Base-by-base conservation (phyloP, 2,329 filamentous ascomycete genomes). In the Dothiorella sarmentorum region DNA sequence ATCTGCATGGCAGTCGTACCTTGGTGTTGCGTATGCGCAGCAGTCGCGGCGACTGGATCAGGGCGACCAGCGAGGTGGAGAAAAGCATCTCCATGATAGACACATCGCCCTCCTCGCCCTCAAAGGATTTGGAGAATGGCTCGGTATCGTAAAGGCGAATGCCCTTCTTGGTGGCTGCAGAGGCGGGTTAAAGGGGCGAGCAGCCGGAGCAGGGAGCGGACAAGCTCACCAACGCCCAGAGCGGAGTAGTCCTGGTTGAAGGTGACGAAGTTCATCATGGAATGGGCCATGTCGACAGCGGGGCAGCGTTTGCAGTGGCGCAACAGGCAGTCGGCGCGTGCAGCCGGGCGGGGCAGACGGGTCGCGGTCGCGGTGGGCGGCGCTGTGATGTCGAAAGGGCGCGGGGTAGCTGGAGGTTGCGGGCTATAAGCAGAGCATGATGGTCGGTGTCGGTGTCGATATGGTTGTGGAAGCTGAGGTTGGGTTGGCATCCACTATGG, bases 241-340 rank as follows among this genome's bases (percentile, higher is more conserved):
- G 93, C 93, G 82, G 90, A 96, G 79, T 96, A 91, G 80, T 99
- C 94, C 80, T 99, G 94, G 76, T 99, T 99, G 77, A 97, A 99
- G 40, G 93, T 97, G 68, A 99, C 91, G 77, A 96, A 99, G 76
- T 99, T 99, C 80, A 97, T 91, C 42, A 66, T 20, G 27, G 57
- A 53, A 35, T 59, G 65, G 49, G 86, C 77, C 86, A 90, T 90
- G 61, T 71, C 81, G 80, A 76, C 73, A 52, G 31, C 79, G 26
- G 20, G 18, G 35, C 56, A 27, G 43, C 44, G 43, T 15, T 24
- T 18, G 37, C 26, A 35, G 44, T 26, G 31, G 47, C 26, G 47
- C 31, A 22, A n/a, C 22, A 10, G 33, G 31, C 4, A 5, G 44
- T 17, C 44, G 56, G 35, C 43, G 33, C 22, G 27, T 13, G 29